A percentile compares a stretch with the other conserved stretches of the same genome.
phyloP scores from a whole-genome alignment of 192 early-diverging fungal species.

The Coemansia sp. region DNA sequence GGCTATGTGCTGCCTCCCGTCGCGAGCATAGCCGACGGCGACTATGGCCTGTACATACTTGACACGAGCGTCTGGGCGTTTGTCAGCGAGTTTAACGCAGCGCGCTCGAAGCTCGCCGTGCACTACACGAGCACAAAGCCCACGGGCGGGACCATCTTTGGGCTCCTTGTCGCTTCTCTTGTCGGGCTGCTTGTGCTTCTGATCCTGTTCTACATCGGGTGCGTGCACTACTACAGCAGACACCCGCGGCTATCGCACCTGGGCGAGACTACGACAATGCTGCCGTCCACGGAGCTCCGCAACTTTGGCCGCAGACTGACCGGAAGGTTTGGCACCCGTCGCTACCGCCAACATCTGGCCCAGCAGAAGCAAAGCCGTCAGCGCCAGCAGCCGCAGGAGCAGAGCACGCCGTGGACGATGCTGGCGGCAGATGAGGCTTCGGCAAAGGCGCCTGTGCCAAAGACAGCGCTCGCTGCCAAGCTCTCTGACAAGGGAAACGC shows the following conservation, averaged over 20 bases:
- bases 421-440: neutral
- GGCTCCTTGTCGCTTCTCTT: slow-evolving; percentile 39
- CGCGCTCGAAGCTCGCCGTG: slow-evolving; percentile 27
- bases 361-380: neutral
- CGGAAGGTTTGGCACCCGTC: slow-evolving; percentile 24
- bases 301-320: slow-evolving; percentile 41
- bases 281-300: slow-evolving; percentile 41
- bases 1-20: slow-evolving; percentile 17
- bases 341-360: slow-evolving; percentile 7
- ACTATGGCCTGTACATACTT: slow-evolving; percentile 44
- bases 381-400: slow-evolving; percentile 1
- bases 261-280: slow-evolving; percentile 29
- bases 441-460: slow-evolving; percentile 1
- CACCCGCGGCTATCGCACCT: slow-evolving; percentile 36
- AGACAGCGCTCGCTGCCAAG: neutral
- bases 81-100: slow-evolving; percentile 37
- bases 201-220: slow-evolving; percentile 37
- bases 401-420: neutral
- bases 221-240: slow-evolving; percentile 49
- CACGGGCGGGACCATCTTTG: slow-evolving; percentile 50
- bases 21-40: slow-evolving; percentile 5
- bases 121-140: slow-evolving; percentile 23
- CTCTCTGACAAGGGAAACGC: neutral
- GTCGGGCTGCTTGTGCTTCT: slow-evolving; percentile 33
- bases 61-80: slow-evolving; percentile 46